A percentile compares a stretch with the other conserved stretches of the same genome.
Evolutionary conservation across 345 rosid species (phyloP).

Genomic region (Streptanthus diversifolius): DNA sequence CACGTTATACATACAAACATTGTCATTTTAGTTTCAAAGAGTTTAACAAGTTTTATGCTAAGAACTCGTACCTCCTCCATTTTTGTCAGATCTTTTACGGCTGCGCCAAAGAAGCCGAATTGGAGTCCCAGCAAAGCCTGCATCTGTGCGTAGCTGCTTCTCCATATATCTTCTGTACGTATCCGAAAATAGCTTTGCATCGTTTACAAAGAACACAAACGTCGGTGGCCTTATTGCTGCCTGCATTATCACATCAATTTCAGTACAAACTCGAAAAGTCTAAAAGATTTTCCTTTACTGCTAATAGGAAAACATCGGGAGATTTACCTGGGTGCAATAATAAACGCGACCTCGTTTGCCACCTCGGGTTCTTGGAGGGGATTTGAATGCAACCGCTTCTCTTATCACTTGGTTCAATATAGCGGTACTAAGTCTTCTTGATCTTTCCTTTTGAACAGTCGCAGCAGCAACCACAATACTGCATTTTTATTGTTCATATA

Average conservation of each 20-base stretch:
- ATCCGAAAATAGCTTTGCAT: slow-evolving; percentile 81
- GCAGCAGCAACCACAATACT: slow-evolving; percentile 81
- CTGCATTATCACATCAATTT: slow-evolving; percentile 40
- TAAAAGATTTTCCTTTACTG: background rate
- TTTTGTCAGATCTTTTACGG: slow-evolving; percentile 68
- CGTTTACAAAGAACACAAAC: slow-evolving; percentile 92
- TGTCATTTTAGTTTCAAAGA: background rate
- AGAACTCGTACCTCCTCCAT: slow-evolving; percentile 40
- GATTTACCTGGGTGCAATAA: slow-evolving; percentile 84
- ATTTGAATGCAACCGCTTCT: slow-evolving; percentile 85
- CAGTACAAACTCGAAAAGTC: background rate
- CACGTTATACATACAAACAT: background rate
- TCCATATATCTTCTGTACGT: slow-evolving; percentile 90
- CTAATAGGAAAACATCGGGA: background rate
- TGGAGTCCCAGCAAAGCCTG: slow-evolving; percentile 86
- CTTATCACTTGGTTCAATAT: slow-evolving; percentile 76
- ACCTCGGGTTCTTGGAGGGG: slow-evolving; percentile 91
- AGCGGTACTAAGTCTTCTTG: slow-evolving; percentile 82
- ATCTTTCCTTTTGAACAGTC: slow-evolving; percentile 82
- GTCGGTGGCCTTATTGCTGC: slow-evolving; percentile 98
- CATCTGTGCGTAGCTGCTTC: slow-evolving; percentile 84
- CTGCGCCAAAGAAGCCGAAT: slow-evolving; percentile 93
- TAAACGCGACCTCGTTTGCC: slow-evolving; percentile 88
- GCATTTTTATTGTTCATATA: slow-evolving; percentile 11
- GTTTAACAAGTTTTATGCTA: background rate